Evolutionary conservation across 2,329 filamentous ascomycete species (phyloP).

Genomic region (Ophiocordyceps camponoti-floridani): DNA sequence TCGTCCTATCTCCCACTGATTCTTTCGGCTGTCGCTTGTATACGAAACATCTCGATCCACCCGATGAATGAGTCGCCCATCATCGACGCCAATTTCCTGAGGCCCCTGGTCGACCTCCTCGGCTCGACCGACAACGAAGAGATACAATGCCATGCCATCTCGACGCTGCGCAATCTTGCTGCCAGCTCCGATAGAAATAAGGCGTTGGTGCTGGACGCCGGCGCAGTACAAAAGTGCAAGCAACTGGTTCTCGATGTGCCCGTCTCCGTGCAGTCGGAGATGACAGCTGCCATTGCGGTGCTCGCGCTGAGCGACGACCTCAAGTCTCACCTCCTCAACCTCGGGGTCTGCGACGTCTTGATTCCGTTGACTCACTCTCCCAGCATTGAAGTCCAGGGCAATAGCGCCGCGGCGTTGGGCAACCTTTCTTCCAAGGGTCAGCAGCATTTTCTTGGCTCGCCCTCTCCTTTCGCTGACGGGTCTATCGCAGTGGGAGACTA

Average conservation of each 20-base stretch:
- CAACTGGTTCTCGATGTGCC: slow-evolving; percentile 87
- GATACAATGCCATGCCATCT: slow-evolving; percentile 97
- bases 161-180: slow-evolving; percentile 83
- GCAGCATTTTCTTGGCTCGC: neutral
- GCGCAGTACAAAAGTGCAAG: slow-evolving; percentile 96
- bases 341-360: slow-evolving; percentile 90
- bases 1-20: slow-evolving; percentile 93
- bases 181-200: slow-evolving; percentile 97
- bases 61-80: slow-evolving; percentile 96
- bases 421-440: slow-evolving; percentile 92
- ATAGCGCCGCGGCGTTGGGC: slow-evolving; percentile 87
- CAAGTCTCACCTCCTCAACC: slow-evolving; percentile 74
- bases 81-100: slow-evolving; percentile 91
- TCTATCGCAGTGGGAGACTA: slow-evolving; percentile 67
- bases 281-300: slow-evolving; percentile 98
- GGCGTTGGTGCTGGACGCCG: slow-evolving; percentile 87
- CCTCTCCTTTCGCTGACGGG: slow-evolving; percentile 1
- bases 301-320: slow-evolving; percentile 89
- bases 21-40: slow-evolving; percentile 90
- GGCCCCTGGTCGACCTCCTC: slow-evolving; percentile 80
- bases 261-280: slow-evolving; percentile 89
- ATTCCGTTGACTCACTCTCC: slow-evolving; percentile 90
- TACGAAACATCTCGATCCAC: slow-evolving; percentile 97
- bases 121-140: slow-evolving; percentile 96
- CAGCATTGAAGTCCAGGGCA: slow-evolving; percentile 95